These are phyloP conservation scores for Obba rivulosa DNA, from an alignment of 768 basidiomycete genomes.

Conservation along the genomic window DNA sequence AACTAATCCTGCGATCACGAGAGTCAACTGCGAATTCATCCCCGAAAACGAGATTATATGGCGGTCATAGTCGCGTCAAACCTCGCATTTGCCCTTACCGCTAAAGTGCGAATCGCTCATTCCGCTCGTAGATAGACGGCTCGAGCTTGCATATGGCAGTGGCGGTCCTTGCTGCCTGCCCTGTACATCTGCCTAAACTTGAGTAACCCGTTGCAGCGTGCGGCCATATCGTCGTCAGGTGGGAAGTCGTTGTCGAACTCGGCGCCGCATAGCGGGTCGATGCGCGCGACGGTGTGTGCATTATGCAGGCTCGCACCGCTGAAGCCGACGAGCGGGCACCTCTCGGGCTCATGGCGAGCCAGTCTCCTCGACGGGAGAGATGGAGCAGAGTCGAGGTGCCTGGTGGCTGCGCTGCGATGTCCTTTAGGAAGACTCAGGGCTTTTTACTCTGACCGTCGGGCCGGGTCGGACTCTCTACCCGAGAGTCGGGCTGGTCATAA, in stretches of 20 bases:
- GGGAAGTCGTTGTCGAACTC: constrained; percentile 29
- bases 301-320: constrained; percentile 34
- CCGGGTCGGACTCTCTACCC: too few relatives aligned
- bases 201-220: constrained; percentile 29
- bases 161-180: constrained; percentile 36
- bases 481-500: too few relatives aligned
- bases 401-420: constrained; percentile 25
- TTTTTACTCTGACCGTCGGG: too few relatives aligned
- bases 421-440: too few relatives aligned
- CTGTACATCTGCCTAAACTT: constrained; percentile 37
- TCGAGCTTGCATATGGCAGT: constrained; percentile 58
- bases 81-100: too few relatives aligned
- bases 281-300: constrained; percentile 12
- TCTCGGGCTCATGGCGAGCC: constrained; percentile 73
- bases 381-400: constrained; percentile 67
- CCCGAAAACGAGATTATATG: too few relatives aligned
- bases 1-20: too few relatives aligned
- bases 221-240: constrained; percentile 38
- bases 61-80: too few relatives aligned
- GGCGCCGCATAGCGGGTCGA: constrained; percentile 30
- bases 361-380: constrained; percentile 69
- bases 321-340: constrained; percentile 80
- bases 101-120: too few relatives aligned
- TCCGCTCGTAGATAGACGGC: constrained; percentile 38
- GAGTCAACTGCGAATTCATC: too few relatives aligned